phyloP scores from a whole-genome alignment of 2,329 filamentous ascomycete genomes.

The Lachnellula willkommii region DNA sequence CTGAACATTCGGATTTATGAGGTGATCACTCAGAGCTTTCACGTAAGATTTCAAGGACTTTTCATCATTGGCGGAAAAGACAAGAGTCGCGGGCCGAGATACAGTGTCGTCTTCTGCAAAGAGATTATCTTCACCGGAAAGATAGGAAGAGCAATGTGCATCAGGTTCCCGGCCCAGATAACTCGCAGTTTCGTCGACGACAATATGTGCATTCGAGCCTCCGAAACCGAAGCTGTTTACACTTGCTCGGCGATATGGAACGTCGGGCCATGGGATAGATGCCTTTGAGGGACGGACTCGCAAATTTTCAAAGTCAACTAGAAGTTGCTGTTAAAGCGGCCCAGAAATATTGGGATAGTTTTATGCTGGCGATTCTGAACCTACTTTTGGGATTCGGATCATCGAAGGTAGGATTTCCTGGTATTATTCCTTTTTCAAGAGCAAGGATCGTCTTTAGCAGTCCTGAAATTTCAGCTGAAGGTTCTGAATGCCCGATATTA shows the following conservation, averaged over 20 bases:
- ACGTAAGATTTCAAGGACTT: slow-evolving; percentile 24
- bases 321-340: neutral
- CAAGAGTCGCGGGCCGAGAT: slow-evolving; percentile 6
- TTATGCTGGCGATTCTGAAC: slow-evolving; percentile 17
- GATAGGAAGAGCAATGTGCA: slow-evolving; percentile 7
- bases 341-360: no score
- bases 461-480: slow-evolving; percentile 5
- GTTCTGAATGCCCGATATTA: slow-evolving; percentile 24
- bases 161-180: neutral
- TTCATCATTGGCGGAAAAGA: slow-evolving; percentile 23
- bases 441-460: slow-evolving; percentile 13
- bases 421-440: slow-evolving; percentile 32
- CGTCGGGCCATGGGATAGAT: slow-evolving; percentile 11
- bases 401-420: slow-evolving; percentile 6
- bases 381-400: neutral
- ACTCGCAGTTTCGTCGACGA: slow-evolving; percentile 1
- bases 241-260: slow-evolving; percentile 42
- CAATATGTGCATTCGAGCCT: slow-evolving; percentile 30
- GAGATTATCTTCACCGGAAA: slow-evolving; percentile 1
- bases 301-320: slow-evolving; percentile 12
- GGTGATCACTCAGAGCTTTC: slow-evolving; percentile 19
- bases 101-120: slow-evolving; percentile 5
- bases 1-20: slow-evolving; percentile 14
- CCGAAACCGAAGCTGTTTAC: slow-evolving; percentile 27
- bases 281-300: slow-evolving; percentile 14